A percentile compares a stretch with the other conserved stretches of the same genome.
Evolutionary conservation across 805 yeast genomes (phyloP).

Genomic region (Yamadazyma phyllophila): DNA sequence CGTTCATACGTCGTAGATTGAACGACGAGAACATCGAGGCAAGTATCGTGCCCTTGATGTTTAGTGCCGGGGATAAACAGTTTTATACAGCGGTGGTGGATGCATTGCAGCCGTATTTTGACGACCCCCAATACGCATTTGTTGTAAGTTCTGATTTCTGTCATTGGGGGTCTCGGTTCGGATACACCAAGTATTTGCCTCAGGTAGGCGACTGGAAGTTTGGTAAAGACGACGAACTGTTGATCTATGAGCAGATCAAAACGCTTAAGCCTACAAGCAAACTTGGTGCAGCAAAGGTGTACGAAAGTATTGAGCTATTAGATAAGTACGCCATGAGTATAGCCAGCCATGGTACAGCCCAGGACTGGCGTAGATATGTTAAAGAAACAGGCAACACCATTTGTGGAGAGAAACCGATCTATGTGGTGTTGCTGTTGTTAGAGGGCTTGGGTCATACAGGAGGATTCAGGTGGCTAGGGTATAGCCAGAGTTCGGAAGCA

Average conservation of each 20-base stretch:
- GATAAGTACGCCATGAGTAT: slow-evolving; percentile 72
- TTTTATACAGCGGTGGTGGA: slow-evolving; percentile 47
- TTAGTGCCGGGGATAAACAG: slow-evolving; percentile 56
- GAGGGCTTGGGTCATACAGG: slow-evolving; percentile 2
- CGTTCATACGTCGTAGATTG: slow-evolving; percentile 58
- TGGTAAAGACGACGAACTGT: not conserved
- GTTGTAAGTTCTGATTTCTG: slow-evolving; percentile 89
- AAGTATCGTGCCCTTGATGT: slow-evolving; percentile 72
- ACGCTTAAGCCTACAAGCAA: slow-evolving; percentile 7
- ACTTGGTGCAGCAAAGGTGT: slow-evolving; percentile 45
- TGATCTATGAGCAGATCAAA: not conserved
- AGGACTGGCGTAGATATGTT: slow-evolving; percentile 66
- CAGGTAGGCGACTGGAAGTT: slow-evolving; percentile 1
- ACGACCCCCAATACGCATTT: slow-evolving; percentile 59
- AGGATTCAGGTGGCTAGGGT: slow-evolving; percentile 68
- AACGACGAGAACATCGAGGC: slow-evolving; percentile 23
- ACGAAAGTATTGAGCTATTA: slow-evolving; percentile 68
- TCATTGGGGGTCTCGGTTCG: slow-evolving; percentile 72
- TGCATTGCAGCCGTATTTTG: slow-evolving; percentile 51
- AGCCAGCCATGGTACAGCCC: slow-evolving; percentile 53
- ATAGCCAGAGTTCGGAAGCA: slow-evolving; percentile 70
- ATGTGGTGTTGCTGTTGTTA: slow-evolving; percentile 10
- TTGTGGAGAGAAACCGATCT: slow-evolving; percentile 85
- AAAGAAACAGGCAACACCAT: slow-evolving; percentile 78
- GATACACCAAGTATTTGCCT: slow-evolving; percentile 36